phyloP scores from a whole-genome alignment of 371 early-diverging fungal genomes.

The Rhizomucor pusillus region DNA sequence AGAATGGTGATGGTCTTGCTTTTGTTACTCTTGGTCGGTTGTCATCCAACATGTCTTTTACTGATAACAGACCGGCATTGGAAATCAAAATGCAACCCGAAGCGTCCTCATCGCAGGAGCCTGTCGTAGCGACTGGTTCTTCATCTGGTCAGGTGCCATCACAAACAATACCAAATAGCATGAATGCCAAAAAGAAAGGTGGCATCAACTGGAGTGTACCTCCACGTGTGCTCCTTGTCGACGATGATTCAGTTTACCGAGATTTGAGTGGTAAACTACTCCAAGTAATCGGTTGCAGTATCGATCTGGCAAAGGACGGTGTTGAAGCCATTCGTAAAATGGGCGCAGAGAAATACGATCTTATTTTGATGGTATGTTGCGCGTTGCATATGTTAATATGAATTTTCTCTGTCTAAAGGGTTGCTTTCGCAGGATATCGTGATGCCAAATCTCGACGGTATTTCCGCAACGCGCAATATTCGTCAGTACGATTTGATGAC shows the following conservation, averaged over 20 bases:
- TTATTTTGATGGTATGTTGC: conserved; percentile 70
- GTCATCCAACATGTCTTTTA: conserved; percentile 32
- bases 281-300: conserved; percentile 66
- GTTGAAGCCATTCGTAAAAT: conserved; percentile 67
- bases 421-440: conserved; percentile 60
- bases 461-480: conserved; percentile 69
- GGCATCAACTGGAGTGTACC: conserved; percentile 60
- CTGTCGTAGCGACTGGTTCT: conserved; percentile 16
- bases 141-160: conserved; percentile 21
- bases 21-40: conserved; percentile 50
- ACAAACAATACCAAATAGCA: conserved; percentile 2
- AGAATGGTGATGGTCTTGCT: conserved; percentile 44
- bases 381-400: not conserved
- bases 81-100: conserved; percentile 22
- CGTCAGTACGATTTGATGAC: conserved; percentile 71
- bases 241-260: conserved; percentile 74
- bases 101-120: not conserved
- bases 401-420: conserved; percentile 1
- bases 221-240: conserved; percentile 73
- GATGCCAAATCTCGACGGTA: conserved; percentile 78
- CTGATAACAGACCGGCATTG: conserved; percentile 34
- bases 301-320: conserved; percentile 76
- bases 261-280: conserved; percentile 61
- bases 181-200: not conserved
- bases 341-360: conserved; percentile 66